These are phyloP conservation scores for Rhizophagus clarus DNA, from an alignment of 192 early-diverging fungal genomes.

Conservation along the genomic window DNA sequence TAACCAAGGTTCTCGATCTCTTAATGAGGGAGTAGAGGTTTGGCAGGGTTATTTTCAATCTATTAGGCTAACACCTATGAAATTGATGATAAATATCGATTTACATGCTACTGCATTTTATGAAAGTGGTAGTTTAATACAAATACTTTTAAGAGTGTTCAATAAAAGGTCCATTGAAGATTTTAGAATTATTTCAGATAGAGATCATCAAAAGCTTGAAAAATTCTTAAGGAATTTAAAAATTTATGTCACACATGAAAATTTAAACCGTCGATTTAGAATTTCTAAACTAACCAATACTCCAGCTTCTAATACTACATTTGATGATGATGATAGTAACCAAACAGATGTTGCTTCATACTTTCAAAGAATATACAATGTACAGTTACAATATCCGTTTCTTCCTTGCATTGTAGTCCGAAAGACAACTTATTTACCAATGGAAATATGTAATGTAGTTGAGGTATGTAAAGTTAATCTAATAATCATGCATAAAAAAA, in stretches of 20 bases:
- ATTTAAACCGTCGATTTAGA: slow-evolving; percentile 63
- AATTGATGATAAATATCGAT: slow-evolving; percentile 76
- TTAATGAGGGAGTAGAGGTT: slow-evolving; percentile 78
- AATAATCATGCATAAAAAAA: no score
- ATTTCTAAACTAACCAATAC: slow-evolving; percentile 67
- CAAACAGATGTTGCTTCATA: slow-evolving; percentile 70
- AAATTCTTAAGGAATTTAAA: slow-evolving; percentile 54
- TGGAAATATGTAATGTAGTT: slow-evolving; percentile 88
- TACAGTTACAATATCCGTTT: slow-evolving; percentile 69
- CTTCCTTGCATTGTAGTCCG: slow-evolving; percentile 81
- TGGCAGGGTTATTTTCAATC: slow-evolving; percentile 95
- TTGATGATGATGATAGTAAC: slow-evolving; percentile 55
- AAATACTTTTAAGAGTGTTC: slow-evolving; percentile 71
- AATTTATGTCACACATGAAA: slow-evolving; percentile 60
- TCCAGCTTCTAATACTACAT: slow-evolving; percentile 70
- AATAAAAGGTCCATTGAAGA: slow-evolving; percentile 49
- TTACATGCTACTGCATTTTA: slow-evolving; percentile 70
- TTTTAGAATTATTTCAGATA: slow-evolving; percentile 47
- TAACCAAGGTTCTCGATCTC: slow-evolving; percentile 49
- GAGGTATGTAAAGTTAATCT: slow-evolving; percentile 17
- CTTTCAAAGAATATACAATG: slow-evolving; percentile 77
- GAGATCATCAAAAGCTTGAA: slow-evolving; percentile 50
- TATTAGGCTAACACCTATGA: slow-evolving; percentile 56
- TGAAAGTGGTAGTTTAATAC: slow-evolving; percentile 65
- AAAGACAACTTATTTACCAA: slow-evolving; percentile 72